phyloP scores from a whole-genome alignment of 2,329 filamentous ascomycete species.

The Cladosporium sp. region DNA sequence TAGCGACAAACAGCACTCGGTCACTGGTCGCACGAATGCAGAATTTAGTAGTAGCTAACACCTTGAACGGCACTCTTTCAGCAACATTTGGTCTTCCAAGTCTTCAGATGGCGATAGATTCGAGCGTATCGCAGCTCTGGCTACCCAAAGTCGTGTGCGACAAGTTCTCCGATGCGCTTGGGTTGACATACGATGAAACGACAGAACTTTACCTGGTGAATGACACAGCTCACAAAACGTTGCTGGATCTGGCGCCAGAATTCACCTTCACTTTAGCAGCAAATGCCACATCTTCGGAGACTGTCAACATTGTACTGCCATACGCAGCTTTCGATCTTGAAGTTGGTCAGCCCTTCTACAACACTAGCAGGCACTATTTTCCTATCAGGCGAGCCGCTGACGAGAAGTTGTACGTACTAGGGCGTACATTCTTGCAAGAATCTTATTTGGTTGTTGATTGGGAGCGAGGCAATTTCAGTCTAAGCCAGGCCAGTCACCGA shows the following conservation, averaged over 20 bases:
- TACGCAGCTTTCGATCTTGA: constrained; percentile 37
- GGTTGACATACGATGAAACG: constrained; percentile 31
- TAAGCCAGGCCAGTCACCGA: neutral
- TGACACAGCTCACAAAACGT: constrained; percentile 28
- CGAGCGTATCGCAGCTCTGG: constrained; percentile 37
- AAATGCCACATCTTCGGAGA: neutral
- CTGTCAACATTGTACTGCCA: constrained; percentile 29
- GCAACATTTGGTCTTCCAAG: neutral
- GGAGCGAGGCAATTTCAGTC: constrained; percentile 29
- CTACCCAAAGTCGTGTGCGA: constrained; percentile 33
- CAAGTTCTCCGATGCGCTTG: constrained; percentile 32
- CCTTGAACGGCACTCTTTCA: constrained; percentile 3
- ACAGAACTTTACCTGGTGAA: constrained; percentile 35
- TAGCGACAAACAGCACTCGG: neutral
- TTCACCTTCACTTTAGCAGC: constrained; percentile 36
- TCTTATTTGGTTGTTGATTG: constrained; percentile 39
- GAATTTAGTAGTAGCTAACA: constrained; percentile 7
- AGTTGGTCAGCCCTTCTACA: constrained; percentile 21
- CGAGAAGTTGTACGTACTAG: constrained; percentile 35
- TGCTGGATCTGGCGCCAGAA: constrained; percentile 33
- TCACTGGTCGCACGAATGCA: constrained; percentile 9
- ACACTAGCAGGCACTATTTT: constrained; percentile 32
- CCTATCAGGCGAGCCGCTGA: constrained; percentile 36
- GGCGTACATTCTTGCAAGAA: constrained; percentile 39
- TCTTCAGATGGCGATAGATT: constrained; percentile 26